Conservation (phyloP, 2,329 filamentous ascomycete genomes). For the Macroventuria anomochaeta region DNA sequence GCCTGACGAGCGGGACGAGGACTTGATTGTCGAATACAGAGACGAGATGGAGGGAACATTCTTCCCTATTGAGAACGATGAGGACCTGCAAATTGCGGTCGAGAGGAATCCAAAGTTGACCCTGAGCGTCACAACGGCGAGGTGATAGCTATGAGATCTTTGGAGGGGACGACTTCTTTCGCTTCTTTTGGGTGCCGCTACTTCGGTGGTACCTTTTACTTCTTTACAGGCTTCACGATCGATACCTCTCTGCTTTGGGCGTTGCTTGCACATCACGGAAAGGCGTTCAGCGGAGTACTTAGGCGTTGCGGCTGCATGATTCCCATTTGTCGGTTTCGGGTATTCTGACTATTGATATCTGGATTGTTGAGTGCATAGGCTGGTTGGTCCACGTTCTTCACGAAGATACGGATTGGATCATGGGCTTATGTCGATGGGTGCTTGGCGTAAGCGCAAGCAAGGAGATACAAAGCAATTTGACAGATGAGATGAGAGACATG, state of each 20-base stretch:
- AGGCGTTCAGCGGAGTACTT: slow-evolving; percentile 11
- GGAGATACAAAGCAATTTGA: slow-evolving; percentile 9
- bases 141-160: slow-evolving; percentile 17
- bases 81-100: slow-evolving; percentile 81
- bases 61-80: slow-evolving; percentile 76
- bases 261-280: slow-evolving; percentile 13
- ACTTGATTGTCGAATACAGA: slow-evolving; percentile 81
- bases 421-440: slow-evolving; percentile 5
- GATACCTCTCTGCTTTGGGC: slow-evolving; percentile 22
- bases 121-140: slow-evolving; percentile 55
- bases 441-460: slow-evolving; percentile 11
- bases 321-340: slow-evolving; percentile 13
- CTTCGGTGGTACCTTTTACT: slow-evolving; percentile 1
- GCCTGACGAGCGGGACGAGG: slow-evolving; percentile 61
- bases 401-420: slow-evolving; percentile 6
- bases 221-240: slow-evolving; percentile 15
- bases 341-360: slow-evolving; percentile 10
- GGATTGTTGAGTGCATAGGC: slow-evolving; percentile 11
- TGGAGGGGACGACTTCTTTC: not conserved
- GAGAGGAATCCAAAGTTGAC: slow-evolving; percentile 87
- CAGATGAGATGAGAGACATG: not conserved
- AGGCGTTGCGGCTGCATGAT: slow-evolving; percentile 18
- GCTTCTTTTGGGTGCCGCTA: slow-evolving; percentile 6
- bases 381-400: slow-evolving; percentile 8
- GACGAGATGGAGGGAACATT: slow-evolving; percentile 81